Evolutionary conservation across 2,329 filamentous ascomycete species (phyloP), one percentile per base, ranked within the genome.

Genomic region (Juglanconis juglandina): DNA sequence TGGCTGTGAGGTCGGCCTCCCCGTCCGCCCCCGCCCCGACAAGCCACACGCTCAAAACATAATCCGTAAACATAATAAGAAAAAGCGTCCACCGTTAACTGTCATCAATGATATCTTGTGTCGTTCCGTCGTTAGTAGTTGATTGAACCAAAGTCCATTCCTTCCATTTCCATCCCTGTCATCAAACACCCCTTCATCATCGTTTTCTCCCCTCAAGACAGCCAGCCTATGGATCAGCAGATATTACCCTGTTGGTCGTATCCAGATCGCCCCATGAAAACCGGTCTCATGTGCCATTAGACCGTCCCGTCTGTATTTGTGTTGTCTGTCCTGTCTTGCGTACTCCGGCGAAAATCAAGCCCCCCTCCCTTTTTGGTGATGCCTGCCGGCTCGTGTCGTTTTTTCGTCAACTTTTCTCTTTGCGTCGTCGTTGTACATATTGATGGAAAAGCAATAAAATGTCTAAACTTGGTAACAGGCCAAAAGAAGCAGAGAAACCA

Each of bases 51-150:
- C 48, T 39, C 41, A n/a, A 48, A 51, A 53, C 33, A 51, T 60
- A 35, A 56, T 54, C 30, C 33, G 44, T 42, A 51, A 54, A 47
- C 53, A 24, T 30, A 41, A 47, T 34, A 34, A 57, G n/a, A 56
- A 48, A 35, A 62, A 62, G 55, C 50, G 44, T 54, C 53, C 57
- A 34, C 58, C 60, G 60, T 63, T 63, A 60, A 41, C 46, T 60
- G 60, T 63, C 60, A 52, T 63, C 57, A 58, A 60, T 63, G 60
- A 63, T 63, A 60, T 63, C 53, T 63, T 42, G 46, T 50, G 53
- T 63, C 60, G 35, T 63, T 60, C 60, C 60, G 46, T 63, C 60
- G 57, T 63, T 53, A 63, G 53, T 63, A 51, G 33, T 58, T 54
- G 44, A 17, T 53, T 52, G 42, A 54, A 59, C 49, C 50, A 54